Percentiles rank a stretch among this genome's conserved stretches.
Conservation (phyloP, 1,139 yeast genomes). For the Debaryomyces nepalensis region DNA sequence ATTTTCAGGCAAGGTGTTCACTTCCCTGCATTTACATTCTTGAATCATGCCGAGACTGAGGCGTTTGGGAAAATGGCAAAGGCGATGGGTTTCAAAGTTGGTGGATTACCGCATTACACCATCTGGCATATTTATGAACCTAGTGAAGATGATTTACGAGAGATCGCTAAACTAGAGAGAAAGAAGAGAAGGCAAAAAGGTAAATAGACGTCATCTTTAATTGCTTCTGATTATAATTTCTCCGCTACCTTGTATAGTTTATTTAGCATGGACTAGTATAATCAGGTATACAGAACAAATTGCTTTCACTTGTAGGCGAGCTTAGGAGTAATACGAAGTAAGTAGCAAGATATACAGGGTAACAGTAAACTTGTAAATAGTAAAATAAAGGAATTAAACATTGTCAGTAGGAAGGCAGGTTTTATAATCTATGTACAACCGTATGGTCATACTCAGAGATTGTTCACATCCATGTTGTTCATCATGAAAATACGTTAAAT, state of each 20-base stretch:
- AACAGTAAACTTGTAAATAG: too few species aligned
- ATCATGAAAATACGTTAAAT: conserved; percentile 38
- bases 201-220: conserved; percentile 5
- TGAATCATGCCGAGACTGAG: conserved; percentile 91
- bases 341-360: too few species aligned
- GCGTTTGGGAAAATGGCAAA: conserved; percentile 90
- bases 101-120: conserved; percentile 88
- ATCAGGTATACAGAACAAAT: not conserved
- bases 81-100: conserved; percentile 77
- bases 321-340: not conserved
- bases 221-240: not conserved
- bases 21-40: conserved; percentile 87
- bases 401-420: conserved; percentile 60
- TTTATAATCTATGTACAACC: conserved; percentile 50
- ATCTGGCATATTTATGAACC: conserved; percentile 90
- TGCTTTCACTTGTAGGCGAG: not conserved
- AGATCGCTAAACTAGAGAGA: conserved; percentile 74
- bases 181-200: conserved; percentile 56
- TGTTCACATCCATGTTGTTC: conserved; percentile 59
- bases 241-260: not conserved
- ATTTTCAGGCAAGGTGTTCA: conserved; percentile 83
- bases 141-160: conserved; percentile 84
- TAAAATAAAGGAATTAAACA: conserved; percentile 21
- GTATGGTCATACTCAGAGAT: conserved; percentile 54
- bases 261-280: conserved; percentile 1